Percentiles rank a stretch among this genome's conserved stretches.
phyloP scores from a whole-genome alignment of 495 filamentous ascomycete genomes.

The Daldinia loculata region DNA sequence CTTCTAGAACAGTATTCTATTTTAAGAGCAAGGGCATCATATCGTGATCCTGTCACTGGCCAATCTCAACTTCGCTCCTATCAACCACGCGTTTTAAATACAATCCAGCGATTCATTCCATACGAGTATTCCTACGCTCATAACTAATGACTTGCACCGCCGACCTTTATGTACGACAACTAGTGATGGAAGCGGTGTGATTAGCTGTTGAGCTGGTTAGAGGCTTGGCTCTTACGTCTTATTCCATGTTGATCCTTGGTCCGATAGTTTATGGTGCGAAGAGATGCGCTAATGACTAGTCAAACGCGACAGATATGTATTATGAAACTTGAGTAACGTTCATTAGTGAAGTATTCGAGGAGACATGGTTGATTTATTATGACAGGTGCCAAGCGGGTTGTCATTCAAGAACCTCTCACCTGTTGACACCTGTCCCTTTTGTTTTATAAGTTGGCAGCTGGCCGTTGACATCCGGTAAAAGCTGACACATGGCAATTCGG shows the following conservation, averaged over 20 bases:
- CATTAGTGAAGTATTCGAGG: neutral
- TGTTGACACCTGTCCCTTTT: neutral
- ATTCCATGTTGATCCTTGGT: neutral
- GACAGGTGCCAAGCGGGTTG: neutral
- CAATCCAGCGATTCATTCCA: neutral
- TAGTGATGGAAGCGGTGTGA: neutral
- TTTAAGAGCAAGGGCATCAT: neutral
- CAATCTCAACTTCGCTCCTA: neutral
- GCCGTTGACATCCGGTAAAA: neutral
- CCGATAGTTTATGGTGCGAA: neutral
- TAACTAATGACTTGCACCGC: neutral
- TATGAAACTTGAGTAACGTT: neutral
- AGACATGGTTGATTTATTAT: neutral
- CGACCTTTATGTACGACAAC: neutral
- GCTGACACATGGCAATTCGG: conserved; percentile 26
- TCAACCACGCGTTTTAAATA: neutral
- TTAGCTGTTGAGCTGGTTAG: neutral
- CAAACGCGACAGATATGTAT: neutral
- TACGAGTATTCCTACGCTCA: neutral
- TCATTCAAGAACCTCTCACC: neutral
- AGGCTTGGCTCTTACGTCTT: neutral
- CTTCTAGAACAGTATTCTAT: neutral
- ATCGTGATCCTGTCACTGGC: neutral
- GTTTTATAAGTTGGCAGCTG: conserved; percentile 4
- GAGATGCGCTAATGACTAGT: neutral